phyloP scores from a whole-genome alignment of 176 grass and related monocot genomes.

The Hyparrhenia diplandra region DNA sequence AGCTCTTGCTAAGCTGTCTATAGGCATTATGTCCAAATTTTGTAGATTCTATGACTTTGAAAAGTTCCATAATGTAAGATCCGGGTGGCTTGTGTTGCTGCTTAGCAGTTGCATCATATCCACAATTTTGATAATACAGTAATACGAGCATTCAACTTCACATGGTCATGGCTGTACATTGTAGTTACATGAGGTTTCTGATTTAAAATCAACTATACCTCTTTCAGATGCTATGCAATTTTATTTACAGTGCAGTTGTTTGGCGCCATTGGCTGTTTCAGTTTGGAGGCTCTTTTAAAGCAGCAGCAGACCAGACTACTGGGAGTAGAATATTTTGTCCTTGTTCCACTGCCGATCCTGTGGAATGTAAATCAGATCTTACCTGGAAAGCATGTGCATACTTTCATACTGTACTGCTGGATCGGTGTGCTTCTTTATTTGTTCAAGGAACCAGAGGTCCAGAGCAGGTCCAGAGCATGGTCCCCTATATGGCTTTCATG shows the following conservation, averaged over 20 bases:
- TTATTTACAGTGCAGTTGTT: background rate
- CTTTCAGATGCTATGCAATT: background rate
- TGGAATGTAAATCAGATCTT: slow-evolving; percentile 39
- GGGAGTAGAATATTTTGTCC: slow-evolving; percentile 17
- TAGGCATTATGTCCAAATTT: slow-evolving; percentile 47
- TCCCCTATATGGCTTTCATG: slow-evolving; percentile 26
- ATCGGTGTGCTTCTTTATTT: slow-evolving; percentile 8
- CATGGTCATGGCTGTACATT: slow-evolving; percentile 12
- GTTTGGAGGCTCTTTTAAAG: slow-evolving; percentile 31
- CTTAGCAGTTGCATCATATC: slow-evolving; percentile 80
- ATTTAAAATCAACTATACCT: background rate
- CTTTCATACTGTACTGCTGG: slow-evolving; percentile 4
- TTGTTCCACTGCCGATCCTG: slow-evolving; percentile 25
- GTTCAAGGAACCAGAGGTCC: background rate
- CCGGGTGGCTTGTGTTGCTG: slow-evolving; percentile 75
- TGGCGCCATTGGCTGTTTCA: background rate
- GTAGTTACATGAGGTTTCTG: slow-evolving; percentile 13
- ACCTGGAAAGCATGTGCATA: slow-evolving; percentile 44
- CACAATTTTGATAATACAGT: slow-evolving; percentile 75
- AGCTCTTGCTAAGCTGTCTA: slow-evolving; percentile 63
- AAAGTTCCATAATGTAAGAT: slow-evolving; percentile 64
- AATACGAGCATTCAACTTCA: slow-evolving; percentile 27
- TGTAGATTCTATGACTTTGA: slow-evolving; percentile 61
- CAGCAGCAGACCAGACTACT: background rate
- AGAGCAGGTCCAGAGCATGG: too few species aligned